Base-by-base conservation (phyloP, 495 filamentous ascomycete genomes). In the Penicillium verhagenii region DNA sequence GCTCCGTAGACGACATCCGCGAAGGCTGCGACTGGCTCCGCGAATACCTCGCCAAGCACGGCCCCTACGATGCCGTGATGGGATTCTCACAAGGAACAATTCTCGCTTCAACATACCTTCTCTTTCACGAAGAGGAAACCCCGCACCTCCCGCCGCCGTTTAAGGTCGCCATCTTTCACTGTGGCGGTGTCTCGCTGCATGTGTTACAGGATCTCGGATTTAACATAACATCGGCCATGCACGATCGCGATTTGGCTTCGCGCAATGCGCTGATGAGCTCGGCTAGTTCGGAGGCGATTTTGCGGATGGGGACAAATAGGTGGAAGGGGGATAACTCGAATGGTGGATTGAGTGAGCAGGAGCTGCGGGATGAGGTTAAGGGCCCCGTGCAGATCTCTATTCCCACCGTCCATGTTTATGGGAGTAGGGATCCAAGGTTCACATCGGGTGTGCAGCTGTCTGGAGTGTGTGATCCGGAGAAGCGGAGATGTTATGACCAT, bases 381-480 rank as follows among this genome's bases (percentile, higher is more conserved):
- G 48, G 67, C 8, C 70, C 79, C 3, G 72, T 76, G 6, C 50
- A 58, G 14, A 80, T 88, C 47, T 47, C 61, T 16, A 78, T 88
- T 18, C 85, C 85, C 0, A 86, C 85, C 8, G 81, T 82, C 44
- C 83, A 87, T 66, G 66, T 86, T 14, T 85, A 81, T 54, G 84
- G 85, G 0, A 63, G 54, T 3, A 81, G 81, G 46, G 84, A 87
- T 64, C 82, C 83, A 5, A 54, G 81, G 38, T 85, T 77, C 63
- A 73, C 78, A 2, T 63, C 79, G 4, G 76, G 79, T 13, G 52
- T 83, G 38, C 83, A 87, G 58, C 62, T 87, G 33, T 79, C 77
- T 40, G 69, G 76, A 8, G 68, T 84, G 25, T 86, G 82, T 49
- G 74, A 81, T 33, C 66, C 67, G 7, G 64, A 65, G 23, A 71